These are phyloP conservation scores for Ceratocystis lukuohia DNA, from an alignment of 2,329 filamentous ascomycete species.

Conservation along the genomic window DNA sequence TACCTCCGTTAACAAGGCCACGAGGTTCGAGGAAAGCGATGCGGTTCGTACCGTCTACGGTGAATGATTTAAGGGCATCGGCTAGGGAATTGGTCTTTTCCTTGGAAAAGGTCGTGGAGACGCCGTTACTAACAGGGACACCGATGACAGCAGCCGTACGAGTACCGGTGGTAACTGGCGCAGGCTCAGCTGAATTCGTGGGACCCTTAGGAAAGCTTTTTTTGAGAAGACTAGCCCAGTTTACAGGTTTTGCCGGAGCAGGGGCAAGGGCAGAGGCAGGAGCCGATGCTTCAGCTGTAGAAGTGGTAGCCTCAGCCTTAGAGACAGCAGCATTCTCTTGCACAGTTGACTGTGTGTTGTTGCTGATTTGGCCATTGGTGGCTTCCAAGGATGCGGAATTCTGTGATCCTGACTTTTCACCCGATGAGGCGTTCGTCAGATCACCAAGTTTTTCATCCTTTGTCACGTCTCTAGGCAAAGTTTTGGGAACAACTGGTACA, in stretches of 20 bases:
- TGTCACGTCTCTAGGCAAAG: slow-evolving; percentile 23
- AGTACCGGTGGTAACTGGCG: not conserved
- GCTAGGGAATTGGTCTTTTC: slow-evolving; percentile 47
- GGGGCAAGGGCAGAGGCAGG: slow-evolving; percentile 22
- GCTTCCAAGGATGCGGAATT: not conserved
- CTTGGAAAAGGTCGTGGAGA: slow-evolving; percentile 30
- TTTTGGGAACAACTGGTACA: slow-evolving; percentile 37
- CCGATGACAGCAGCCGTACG: slow-evolving; percentile 17
- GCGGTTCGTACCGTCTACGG: slow-evolving; percentile 50
- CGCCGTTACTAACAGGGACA: slow-evolving; percentile 22
- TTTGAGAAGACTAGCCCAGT: slow-evolving; percentile 20
- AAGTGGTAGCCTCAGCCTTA: slow-evolving; percentile 21
- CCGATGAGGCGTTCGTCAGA: not conserved
- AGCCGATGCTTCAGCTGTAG: slow-evolving; percentile 17
- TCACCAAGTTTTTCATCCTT: slow-evolving; percentile 20
- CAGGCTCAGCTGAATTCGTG: slow-evolving; percentile 24
- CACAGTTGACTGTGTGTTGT: slow-evolving; percentile 17
- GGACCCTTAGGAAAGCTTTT: slow-evolving; percentile 11
- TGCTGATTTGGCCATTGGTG: slow-evolving; percentile 13
- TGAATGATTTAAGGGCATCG: slow-evolving; percentile 64
- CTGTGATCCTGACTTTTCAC: not conserved
- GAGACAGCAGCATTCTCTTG: slow-evolving; percentile 22
- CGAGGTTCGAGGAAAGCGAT: slow-evolving; percentile 80
- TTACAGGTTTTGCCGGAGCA: slow-evolving; percentile 20
- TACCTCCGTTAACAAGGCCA: slow-evolving; percentile 89